Conservation (phyloP, 495 filamentous ascomycete species). For the Apodospora peruviana region DNA sequence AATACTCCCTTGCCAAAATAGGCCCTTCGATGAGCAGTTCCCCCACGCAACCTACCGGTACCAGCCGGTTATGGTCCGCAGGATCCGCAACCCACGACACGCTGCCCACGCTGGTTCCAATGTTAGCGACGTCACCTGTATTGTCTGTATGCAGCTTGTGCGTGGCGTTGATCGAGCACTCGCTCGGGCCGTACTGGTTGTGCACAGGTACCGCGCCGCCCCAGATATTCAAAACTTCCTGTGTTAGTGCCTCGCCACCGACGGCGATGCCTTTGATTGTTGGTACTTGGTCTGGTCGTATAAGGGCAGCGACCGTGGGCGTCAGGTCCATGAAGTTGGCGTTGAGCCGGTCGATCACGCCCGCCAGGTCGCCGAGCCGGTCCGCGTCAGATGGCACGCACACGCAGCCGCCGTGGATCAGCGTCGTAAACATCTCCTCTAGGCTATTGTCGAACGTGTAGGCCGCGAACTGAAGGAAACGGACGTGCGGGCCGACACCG, state of each 20-base stretch:
- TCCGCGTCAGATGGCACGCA: constrained; percentile 27
- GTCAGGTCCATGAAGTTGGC: constrained; percentile 23
- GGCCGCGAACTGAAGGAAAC: constrained; percentile 53
- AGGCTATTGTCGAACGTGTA: constrained; percentile 56
- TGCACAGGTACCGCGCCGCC: constrained; percentile 12
- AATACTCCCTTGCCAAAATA: constrained; percentile 53
- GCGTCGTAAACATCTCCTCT: constrained; percentile 50
- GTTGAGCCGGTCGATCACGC: constrained; percentile 10
- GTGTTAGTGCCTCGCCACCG: constrained; percentile 20
- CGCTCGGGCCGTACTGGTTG: constrained; percentile 24
- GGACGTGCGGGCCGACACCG: constrained; percentile 29
- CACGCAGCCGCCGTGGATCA: constrained; percentile 35
- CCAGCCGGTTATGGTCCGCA: constrained; percentile 50
- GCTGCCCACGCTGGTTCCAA: constrained; percentile 15
- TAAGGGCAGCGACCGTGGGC: constrained; percentile 12
- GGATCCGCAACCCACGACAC: constrained; percentile 51
- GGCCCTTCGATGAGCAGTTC: constrained; percentile 72
- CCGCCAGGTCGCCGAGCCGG: constrained; percentile 8
- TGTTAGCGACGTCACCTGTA: constrained; percentile 9
- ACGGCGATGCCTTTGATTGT: constrained; percentile 20
- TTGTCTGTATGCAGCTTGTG: constrained; percentile 9
- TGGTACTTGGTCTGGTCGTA: constrained; percentile 25
- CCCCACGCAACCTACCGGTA: constrained; percentile 63
- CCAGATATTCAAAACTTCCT: constrained; percentile 12
- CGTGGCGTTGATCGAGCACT: constrained; percentile 22